Conservation (phyloP, 495 filamentous ascomycete genomes). For the Aspergillus carlsbadensis region DNA sequence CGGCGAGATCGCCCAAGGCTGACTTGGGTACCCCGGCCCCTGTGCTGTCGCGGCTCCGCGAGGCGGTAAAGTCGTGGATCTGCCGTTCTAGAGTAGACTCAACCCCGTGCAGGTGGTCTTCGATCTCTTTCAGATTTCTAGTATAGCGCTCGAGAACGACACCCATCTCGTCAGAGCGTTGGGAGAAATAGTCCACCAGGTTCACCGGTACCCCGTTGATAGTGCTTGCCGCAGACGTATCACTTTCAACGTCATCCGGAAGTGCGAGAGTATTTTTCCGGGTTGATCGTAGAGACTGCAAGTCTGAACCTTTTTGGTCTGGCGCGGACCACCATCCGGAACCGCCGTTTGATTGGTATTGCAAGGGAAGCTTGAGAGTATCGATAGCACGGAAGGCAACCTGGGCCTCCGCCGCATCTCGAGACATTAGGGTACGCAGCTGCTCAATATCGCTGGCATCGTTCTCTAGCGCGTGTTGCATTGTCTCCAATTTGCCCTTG, state of each 20-base stretch:
- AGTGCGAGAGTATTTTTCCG: slow-evolving; percentile 47
- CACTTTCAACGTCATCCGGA: slow-evolving; percentile 60
- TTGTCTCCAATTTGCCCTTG: slow-evolving; percentile 65
- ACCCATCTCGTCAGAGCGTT: slow-evolving; percentile 69
- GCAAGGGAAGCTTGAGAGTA: slow-evolving; percentile 70
- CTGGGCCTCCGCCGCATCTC: slow-evolving; percentile 69
- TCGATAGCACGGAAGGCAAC: slow-evolving; percentile 74
- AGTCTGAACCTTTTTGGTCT: slow-evolving; percentile 43
- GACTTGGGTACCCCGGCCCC: slow-evolving; percentile 43
- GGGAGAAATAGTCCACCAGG: slow-evolving; percentile 75
- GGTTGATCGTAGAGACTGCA: slow-evolving; percentile 38
- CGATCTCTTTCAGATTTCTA: slow-evolving; percentile 73
- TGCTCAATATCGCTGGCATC: slow-evolving; percentile 71
- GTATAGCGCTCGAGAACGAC: slow-evolving; percentile 64
- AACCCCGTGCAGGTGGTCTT: slow-evolving; percentile 74
- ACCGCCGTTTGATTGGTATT: slow-evolving; percentile 58
- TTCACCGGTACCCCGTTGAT: slow-evolving; percentile 49
- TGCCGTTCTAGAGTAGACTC: slow-evolving; percentile 68
- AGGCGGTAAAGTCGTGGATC: slow-evolving; percentile 63
- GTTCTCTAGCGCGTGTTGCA: slow-evolving; percentile 68
- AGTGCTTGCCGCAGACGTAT: slow-evolving; percentile 38
- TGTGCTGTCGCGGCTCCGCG: slow-evolving; percentile 49
- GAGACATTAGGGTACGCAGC: slow-evolving; percentile 59
- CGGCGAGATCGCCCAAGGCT: slow-evolving; percentile 58
- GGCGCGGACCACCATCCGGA: slow-evolving; percentile 46